These are phyloP conservation scores for Coemansia sp. DNA, from an alignment of 192 early-diverging fungal species.

Conservation along the genomic window DNA sequence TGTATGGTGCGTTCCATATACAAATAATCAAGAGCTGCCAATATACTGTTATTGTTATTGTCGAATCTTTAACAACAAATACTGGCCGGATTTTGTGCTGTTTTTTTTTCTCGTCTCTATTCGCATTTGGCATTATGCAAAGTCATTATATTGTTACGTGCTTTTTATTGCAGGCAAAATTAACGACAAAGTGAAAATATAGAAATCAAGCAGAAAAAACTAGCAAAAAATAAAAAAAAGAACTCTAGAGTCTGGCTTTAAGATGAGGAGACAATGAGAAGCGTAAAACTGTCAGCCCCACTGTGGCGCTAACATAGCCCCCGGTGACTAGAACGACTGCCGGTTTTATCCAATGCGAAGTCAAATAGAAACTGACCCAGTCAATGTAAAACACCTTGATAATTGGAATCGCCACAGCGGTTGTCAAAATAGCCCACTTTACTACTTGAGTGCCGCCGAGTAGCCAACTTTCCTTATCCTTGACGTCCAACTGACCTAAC, in stretches of 20 bases:
- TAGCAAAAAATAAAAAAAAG: not conserved
- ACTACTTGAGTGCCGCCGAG: conserved; percentile 48
- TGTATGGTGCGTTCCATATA: not conserved
- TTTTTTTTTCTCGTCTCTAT: not conserved
- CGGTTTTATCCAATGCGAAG: conserved; percentile 39
- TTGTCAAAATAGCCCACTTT: conserved; percentile 51
- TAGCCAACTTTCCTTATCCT: conserved; percentile 52
- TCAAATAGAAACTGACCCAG: conserved; percentile 43
- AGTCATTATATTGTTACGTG: not conserved
- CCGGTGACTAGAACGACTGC: conserved; percentile 30
- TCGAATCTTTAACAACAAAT: not conserved
- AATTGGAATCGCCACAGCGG: conserved; percentile 50
- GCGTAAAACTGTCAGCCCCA: conserved; percentile 41
- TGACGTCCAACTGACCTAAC: conserved; percentile 42
- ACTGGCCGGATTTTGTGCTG: not conserved
- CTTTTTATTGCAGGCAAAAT: not conserved
- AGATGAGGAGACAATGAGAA: conserved; percentile 51
- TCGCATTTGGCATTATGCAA: not conserved
- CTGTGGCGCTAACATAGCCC: conserved; percentile 39
- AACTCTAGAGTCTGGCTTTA: conserved; percentile 27
- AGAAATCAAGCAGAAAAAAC: conserved; percentile 4
- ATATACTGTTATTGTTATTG: not conserved
- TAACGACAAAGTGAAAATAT: conserved; percentile 7
- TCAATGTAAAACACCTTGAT: conserved; percentile 55
- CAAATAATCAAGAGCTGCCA: not conserved